phyloP scores from a whole-genome alignment of 2,329 filamentous ascomycete species.

The Neonectria punicea region DNA sequence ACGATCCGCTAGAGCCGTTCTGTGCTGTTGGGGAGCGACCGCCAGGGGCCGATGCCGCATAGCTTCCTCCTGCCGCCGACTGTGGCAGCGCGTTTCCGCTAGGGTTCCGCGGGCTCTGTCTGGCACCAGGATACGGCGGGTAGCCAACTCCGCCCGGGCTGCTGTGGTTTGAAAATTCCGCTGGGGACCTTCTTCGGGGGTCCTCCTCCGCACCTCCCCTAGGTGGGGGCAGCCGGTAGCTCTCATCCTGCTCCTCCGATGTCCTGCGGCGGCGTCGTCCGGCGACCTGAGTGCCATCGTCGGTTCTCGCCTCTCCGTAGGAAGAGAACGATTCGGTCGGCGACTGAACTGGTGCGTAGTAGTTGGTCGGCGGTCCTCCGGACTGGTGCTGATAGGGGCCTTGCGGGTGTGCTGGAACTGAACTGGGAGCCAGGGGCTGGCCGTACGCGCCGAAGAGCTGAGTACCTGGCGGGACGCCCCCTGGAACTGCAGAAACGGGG shows the following conservation, averaged over 20 bases:
- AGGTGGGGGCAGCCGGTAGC: constrained; percentile 59
- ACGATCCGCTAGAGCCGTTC: constrained; percentile 50
- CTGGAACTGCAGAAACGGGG: constrained; percentile 67
- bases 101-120: constrained; percentile 53
- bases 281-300: constrained; percentile 45
- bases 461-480: constrained; percentile 66
- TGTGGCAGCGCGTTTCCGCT: constrained; percentile 45
- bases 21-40: constrained; percentile 51
- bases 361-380: constrained; percentile 49
- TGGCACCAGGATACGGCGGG: constrained; percentile 49
- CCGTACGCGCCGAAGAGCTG: constrained; percentile 68
- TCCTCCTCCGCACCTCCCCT: constrained; percentile 58
- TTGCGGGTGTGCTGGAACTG: constrained; percentile 41
- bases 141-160: constrained; percentile 58
- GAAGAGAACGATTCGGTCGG: constrained; percentile 57
- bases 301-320: constrained; percentile 49
- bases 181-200: constrained; percentile 61
- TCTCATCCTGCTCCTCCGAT: constrained; percentile 53
- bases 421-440: constrained; percentile 59
- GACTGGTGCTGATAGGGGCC: constrained; percentile 35
- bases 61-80: constrained; percentile 41
- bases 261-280: constrained; percentile 51
- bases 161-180: constrained; percentile 59
- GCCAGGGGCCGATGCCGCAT: constrained; percentile 42
- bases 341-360: constrained; percentile 55